Evolutionary conservation across 2,329 filamentous ascomycete species (phyloP).

Genomic region (Bretziella fagacearum): DNA sequence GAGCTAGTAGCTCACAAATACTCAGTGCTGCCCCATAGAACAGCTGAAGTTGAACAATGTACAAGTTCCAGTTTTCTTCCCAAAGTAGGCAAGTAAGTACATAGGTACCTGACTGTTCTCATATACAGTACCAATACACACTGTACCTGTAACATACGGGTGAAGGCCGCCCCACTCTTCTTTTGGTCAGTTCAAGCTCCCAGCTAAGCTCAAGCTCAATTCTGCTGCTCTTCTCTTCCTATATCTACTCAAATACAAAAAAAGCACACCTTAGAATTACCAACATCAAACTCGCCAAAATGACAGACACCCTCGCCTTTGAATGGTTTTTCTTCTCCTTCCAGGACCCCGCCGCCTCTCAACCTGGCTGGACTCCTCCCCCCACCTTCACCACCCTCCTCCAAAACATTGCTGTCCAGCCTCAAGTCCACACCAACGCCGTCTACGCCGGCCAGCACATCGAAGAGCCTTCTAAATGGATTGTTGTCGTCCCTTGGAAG

Average conservation of each 20-base stretch:
- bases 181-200: too few relatives aligned
- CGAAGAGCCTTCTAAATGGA: constrained; percentile 22
- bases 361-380: constrained; percentile 18
- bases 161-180: too few relatives aligned
- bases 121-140: too few relatives aligned
- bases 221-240: too few relatives aligned
- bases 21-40: too few relatives aligned
- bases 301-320: constrained; percentile 19
- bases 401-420: background rate
- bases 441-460: constrained; percentile 23
- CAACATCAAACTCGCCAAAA: constrained; percentile 14
- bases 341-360: constrained; percentile 19
- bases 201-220: too few relatives aligned
- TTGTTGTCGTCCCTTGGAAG: constrained; percentile 23
- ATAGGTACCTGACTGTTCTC: too few relatives aligned
- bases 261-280: background rate
- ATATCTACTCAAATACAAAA: background rate
- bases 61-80: too few relatives aligned
- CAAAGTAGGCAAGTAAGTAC: too few relatives aligned
- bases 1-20: too few relatives aligned
- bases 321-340: constrained; percentile 22
- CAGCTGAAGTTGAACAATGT: too few relatives aligned
- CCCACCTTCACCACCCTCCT: constrained; percentile 17
- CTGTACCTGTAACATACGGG: too few relatives aligned
- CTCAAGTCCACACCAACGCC: constrained; percentile 20